Conservation (phyloP, 768 basidiomycete genomes). For the Lactifluus rugatus region DNA sequence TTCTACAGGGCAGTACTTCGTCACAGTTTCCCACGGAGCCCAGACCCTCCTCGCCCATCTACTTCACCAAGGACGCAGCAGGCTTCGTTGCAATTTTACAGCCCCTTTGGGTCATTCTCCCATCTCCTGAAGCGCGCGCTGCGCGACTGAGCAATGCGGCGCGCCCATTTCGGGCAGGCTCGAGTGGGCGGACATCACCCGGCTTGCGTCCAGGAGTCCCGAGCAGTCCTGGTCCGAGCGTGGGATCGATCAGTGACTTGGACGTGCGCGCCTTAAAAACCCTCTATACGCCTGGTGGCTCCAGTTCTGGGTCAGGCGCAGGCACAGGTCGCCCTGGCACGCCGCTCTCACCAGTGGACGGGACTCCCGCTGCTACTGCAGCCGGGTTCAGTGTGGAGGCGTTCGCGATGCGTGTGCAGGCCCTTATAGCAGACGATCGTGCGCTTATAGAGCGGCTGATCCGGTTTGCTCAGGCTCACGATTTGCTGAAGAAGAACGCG, state of each 20-base stretch:
- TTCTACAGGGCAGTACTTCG: constrained; percentile 9
- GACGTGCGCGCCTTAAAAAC: constrained; percentile 81
- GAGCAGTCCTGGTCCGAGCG: constrained; percentile 30
- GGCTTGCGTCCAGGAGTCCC: constrained; percentile 24
- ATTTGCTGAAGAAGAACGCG: constrained; percentile 85
- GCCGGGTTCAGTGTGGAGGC: constrained; percentile 63
- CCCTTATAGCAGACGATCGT: constrained; percentile 74
- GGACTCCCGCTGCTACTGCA: neutral
- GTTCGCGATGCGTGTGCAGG: constrained; percentile 68
- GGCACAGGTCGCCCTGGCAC: constrained; percentile 19
- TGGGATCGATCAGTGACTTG: constrained; percentile 63
- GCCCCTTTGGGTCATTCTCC: constrained; percentile 73
- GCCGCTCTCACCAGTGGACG: constrained; percentile 13
- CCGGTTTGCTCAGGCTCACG: constrained; percentile 82
- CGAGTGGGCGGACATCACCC: constrained; percentile 22
- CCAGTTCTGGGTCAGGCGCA: neutral
- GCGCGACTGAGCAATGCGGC: constrained; percentile 43
- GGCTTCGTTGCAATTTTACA: constrained; percentile 53
- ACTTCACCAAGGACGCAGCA: constrained; percentile 36
- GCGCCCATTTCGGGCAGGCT: constrained; percentile 36
- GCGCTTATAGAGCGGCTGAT: constrained; percentile 75
- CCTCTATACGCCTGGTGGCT: constrained; percentile 46
- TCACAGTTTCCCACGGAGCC: neutral
- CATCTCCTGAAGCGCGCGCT: constrained; percentile 75
- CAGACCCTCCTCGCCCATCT: constrained; percentile 19